A percentile compares a stretch with the other conserved stretches of the same genome.
These are phyloP conservation scores for Fusarium musae DNA, from an alignment of 2,329 filamentous ascomycete genomes.

Conservation along the genomic window DNA sequence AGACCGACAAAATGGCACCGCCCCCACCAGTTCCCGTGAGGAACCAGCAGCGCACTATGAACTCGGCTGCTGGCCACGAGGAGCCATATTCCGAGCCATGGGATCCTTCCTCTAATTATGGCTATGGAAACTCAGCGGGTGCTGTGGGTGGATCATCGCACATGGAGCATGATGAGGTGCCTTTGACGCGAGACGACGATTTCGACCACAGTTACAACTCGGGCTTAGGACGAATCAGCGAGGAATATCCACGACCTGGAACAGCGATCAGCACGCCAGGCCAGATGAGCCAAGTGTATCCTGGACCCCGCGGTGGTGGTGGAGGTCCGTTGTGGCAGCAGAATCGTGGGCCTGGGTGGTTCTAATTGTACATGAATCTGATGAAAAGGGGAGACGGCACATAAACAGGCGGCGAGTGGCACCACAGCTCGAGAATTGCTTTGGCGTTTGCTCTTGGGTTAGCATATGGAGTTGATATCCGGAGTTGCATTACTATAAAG, in stretches of 20 bases:
- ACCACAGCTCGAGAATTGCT: neutral
- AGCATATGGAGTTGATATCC: conserved; percentile 32
- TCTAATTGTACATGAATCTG: conserved; percentile 50
- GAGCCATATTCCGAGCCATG: conserved; percentile 36
- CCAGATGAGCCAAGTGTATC: conserved; percentile 36
- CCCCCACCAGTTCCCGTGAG: conserved; percentile 33
- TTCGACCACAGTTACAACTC: conserved; percentile 57
- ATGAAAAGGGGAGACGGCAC: conserved; percentile 2
- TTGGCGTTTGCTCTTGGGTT: conserved; percentile 2
- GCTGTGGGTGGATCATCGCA: conserved; percentile 40
- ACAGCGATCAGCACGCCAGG: conserved; percentile 36
- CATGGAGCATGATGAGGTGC: conserved; percentile 51
- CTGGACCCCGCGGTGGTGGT: conserved; percentile 42
- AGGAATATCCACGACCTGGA: conserved; percentile 45
- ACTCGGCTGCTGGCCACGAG: conserved; percentile 25
- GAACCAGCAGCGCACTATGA: conserved; percentile 28
- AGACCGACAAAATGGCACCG: conserved; percentile 38
- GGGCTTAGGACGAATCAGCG: conserved; percentile 52
- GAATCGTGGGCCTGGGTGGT: conserved; percentile 59
- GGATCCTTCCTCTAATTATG: conserved; percentile 28
- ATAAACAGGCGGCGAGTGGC: conserved; percentile 1
- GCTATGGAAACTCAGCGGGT: conserved; percentile 20
- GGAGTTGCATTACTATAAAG: conserved; percentile 28
- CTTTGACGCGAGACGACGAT: conserved; percentile 57
- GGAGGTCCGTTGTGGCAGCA: conserved; percentile 65